Evolutionary conservation across 495 filamentous ascomycete species (phyloP), one percentile per base, ranked within the genome.

Genomic region (Monascus purpureus): DNA sequence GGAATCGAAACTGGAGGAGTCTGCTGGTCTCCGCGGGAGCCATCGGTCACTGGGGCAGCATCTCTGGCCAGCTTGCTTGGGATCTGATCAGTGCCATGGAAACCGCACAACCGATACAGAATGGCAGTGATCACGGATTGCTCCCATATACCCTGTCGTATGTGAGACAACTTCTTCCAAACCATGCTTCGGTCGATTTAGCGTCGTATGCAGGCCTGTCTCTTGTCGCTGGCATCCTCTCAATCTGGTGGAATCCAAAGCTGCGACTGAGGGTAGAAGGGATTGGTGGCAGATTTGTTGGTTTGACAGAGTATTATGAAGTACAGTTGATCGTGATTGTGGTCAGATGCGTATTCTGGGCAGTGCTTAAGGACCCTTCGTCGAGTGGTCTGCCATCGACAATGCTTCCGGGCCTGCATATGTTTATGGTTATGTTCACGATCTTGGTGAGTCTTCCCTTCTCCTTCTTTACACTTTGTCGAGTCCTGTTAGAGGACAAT

Each of bases 171-270:
- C 35, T 33, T 27, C 29, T 57, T 41, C 45, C 46, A 16, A 42
- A 39, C 17, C 32, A 44, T 24, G 57, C 50, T 45, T 39, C 47
- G 34, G 29, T 37, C 19, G 47, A 57, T 38, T 15, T 58, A 40
- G 46, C 51, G 35, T 45, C 57, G 25, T 59, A 34, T 35, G 73
- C 53, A 38, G 63, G 44, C 20, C 38, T 48, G 56, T 55, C 66
- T 11, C 55, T 78, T 16, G 37, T 65, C 13, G 51, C 68, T 2
- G 72, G 69, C 15, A 38, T 77, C 16, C 40, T 70, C 4, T 68
- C 76, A 2, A 49, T 75, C 8, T 85, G 78, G 72, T 93, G 82
- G 79, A 87, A 86, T 39, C 80, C 80, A 5, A 69, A 67, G 33
- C 62, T 83, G 43, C 64, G 67, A 37, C 55, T 77, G 39, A 73